Percentiles rank a stretch among this genome's conserved stretches.
These are phyloP conservation scores for Casaregolazyma lundiana DNA, from an alignment of 1,139 yeast genomes.

Conservation along the genomic window DNA sequence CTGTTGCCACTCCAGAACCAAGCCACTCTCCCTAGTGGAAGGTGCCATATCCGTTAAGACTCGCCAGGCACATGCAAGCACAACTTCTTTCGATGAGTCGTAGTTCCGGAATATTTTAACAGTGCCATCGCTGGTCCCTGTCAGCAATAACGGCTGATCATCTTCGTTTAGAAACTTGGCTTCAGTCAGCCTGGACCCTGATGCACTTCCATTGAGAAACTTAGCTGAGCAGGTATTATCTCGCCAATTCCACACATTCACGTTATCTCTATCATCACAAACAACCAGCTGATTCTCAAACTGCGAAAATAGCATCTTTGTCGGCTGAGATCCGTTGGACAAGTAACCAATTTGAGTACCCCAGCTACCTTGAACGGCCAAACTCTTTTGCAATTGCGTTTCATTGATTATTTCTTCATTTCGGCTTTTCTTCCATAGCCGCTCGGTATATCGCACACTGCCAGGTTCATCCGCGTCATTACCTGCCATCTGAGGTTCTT, in stretches of 20 bases:
- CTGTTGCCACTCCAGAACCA: conserved; percentile 95
- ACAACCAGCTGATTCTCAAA: conserved; percentile 81
- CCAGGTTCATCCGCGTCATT: conserved; percentile 92
- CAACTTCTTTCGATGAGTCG: conserved; percentile 51
- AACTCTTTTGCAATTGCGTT: conserved; percentile 83
- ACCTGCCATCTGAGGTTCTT: conserved; percentile 91
- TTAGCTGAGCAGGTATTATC: conserved; percentile 51
- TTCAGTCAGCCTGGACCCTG: conserved; percentile 85
- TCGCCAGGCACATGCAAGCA: conserved; percentile 85
- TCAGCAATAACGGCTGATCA: conserved; percentile 74
- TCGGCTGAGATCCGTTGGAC: conserved; percentile 77
- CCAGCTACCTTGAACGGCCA: conserved; percentile 88
- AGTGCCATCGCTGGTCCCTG: conserved; percentile 93
- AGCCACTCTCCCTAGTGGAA: conserved; percentile 60
- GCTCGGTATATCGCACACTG: conserved; percentile 73
- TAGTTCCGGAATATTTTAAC: conserved; percentile 80
- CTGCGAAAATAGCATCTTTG: conserved; percentile 74
- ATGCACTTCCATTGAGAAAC: conserved; percentile 81
- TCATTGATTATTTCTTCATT: conserved; percentile 82
- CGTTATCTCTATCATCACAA: conserved; percentile 78
- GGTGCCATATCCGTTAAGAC: conserved; percentile 77
- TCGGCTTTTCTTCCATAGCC: conserved; percentile 86
- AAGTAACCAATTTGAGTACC: conserved; percentile 55
- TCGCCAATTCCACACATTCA: conserved; percentile 90
- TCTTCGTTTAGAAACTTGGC: conserved; percentile 86